Base-by-base conservation (phyloP, 1,139 yeast species). In the Suhomyces kunorum region DNA sequence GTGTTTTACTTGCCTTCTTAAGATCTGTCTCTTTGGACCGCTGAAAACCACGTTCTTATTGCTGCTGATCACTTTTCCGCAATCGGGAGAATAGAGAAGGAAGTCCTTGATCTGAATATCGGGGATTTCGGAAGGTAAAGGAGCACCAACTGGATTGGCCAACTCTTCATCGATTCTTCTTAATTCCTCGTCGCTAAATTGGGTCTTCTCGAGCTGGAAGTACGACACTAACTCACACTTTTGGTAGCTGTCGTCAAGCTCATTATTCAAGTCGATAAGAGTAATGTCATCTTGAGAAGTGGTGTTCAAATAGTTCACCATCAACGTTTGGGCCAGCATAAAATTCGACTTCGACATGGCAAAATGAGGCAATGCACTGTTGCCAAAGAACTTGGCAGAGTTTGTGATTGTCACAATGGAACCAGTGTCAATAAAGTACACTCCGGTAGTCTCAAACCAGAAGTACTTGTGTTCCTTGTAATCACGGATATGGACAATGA, bases 51-150 rank as follows among this genome's bases (percentile, higher is more conserved):
- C 42, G 4, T 58, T 53, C 6, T 53, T 44, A 18, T 66, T 65
- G 11, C 77, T 51, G 2, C 66, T 59, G 8, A 87, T 48, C 0
- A 75, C 59, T 3, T 83, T 57, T 0, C 90, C 95, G 66, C 98
- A 90, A 56, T 90, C 96, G 0, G 97, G 97, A 0, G 96, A 87
- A 54, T 86, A 89, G 14, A 87, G 46, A 17, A 87, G 48, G 5
- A 84, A 87, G 8, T 74, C 63, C 6, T 74, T 60, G 9, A 88
- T 55, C 25, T 64, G 65, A 13, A 90, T 52, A 2, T 62, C 56
- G 0, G 96, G 97, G 1, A 83, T 58, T 6, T 53, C 46, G 6
- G 36, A 25, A 2, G 77, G 72, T 12, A 83, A 74, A 2, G 97
- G 97, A 43, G 84, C 68, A 1, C 97, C 97, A 25, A 76, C 58